Evolutionary conservation across 2,329 filamentous ascomycete species (phyloP).

Genomic region (Cryphonectria nitschkei): DNA sequence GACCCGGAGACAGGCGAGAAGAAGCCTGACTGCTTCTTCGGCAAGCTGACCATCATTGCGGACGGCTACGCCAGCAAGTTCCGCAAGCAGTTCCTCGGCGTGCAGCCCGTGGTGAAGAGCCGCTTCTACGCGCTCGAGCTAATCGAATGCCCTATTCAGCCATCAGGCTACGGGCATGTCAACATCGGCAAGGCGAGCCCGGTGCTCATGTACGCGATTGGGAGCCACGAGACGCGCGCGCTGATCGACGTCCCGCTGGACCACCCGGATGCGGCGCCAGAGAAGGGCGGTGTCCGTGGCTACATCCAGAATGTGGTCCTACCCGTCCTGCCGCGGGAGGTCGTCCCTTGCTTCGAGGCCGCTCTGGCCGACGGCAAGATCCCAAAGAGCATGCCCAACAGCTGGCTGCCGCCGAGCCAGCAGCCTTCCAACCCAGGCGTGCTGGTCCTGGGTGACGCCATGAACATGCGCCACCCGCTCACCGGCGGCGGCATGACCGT

Average conservation of each 20-base stretch:
- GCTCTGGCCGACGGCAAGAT: slow-evolving; percentile 81
- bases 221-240: slow-evolving; percentile 87
- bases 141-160: slow-evolving; percentile 80
- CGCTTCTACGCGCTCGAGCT: slow-evolving; percentile 95
- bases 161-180: slow-evolving; percentile 80
- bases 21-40: slow-evolving; percentile 79
- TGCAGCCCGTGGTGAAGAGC: slow-evolving; percentile 71
- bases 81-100: slow-evolving; percentile 74
- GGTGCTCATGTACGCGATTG: slow-evolving; percentile 94
- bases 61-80: slow-evolving; percentile 95
- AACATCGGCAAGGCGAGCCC: slow-evolving; percentile 77
- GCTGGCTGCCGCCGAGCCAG: slow-evolving; percentile 77
- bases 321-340: slow-evolving; percentile 71
- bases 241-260: slow-evolving; percentile 86
- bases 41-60: slow-evolving; percentile 81
- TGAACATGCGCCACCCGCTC: slow-evolving; percentile 99
- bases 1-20: slow-evolving; percentile 60
- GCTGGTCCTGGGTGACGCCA: slow-evolving; percentile 86
- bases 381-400: slow-evolving; percentile 89
- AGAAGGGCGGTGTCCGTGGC: slow-evolving; percentile 79
- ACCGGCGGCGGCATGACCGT: slow-evolving; percentile 99
- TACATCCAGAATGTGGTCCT: slow-evolving; percentile 79
- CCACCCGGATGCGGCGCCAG: slow-evolving; percentile 71
- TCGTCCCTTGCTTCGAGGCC: slow-evolving; percentile 73
- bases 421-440: slow-evolving; percentile 68